Evolutionary conservation across 139 green algal species (phyloP).

Genomic region (Diplosphaera chodatii): DNA sequence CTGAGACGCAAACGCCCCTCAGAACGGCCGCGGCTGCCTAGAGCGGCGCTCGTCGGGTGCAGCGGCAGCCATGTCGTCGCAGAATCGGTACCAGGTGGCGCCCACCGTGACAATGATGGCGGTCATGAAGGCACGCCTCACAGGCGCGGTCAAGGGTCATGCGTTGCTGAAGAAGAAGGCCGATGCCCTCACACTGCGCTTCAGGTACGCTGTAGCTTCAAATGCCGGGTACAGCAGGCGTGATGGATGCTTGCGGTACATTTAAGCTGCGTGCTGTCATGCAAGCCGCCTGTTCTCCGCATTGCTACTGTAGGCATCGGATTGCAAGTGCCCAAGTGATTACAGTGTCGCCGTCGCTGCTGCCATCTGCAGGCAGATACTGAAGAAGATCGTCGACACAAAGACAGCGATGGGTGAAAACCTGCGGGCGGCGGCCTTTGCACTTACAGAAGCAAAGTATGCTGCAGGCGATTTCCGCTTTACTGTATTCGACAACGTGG

Average conservation of each 20-base stretch:
- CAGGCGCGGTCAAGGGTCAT: constrained; percentile 89
- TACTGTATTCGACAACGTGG: constrained; percentile 90
- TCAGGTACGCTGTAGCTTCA: too few relatives aligned
- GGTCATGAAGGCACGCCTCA: constrained; percentile 84
- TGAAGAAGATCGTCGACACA: constrained; percentile 87
- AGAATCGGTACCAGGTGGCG: constrained; percentile 60
- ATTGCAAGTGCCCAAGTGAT: too few relatives aligned
- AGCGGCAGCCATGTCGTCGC: constrained; percentile 17
- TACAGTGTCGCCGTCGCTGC: too few relatives aligned
- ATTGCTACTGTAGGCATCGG: too few relatives aligned
- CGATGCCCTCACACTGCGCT: constrained; percentile 80
- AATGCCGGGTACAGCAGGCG: too few relatives aligned
- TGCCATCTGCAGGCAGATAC: constrained; percentile 63
- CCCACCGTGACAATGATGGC: constrained; percentile 90
- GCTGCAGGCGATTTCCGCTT: constrained; percentile 91
- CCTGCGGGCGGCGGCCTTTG: constrained; percentile 90
- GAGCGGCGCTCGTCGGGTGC: too few relatives aligned
- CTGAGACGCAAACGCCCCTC: too few relatives aligned
- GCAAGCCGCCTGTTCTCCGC: too few relatives aligned
- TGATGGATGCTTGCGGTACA: too few relatives aligned
- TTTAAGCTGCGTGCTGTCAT: too few relatives aligned
- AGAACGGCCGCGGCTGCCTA: too few relatives aligned
- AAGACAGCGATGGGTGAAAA: constrained; percentile 89
- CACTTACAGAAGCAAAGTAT: constrained; percentile 92
- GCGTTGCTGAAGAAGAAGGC: constrained; percentile 99